Conservation (phyloP, 2,329 filamentous ascomycete genomes). For the Aplosporella prunicola region DNA sequence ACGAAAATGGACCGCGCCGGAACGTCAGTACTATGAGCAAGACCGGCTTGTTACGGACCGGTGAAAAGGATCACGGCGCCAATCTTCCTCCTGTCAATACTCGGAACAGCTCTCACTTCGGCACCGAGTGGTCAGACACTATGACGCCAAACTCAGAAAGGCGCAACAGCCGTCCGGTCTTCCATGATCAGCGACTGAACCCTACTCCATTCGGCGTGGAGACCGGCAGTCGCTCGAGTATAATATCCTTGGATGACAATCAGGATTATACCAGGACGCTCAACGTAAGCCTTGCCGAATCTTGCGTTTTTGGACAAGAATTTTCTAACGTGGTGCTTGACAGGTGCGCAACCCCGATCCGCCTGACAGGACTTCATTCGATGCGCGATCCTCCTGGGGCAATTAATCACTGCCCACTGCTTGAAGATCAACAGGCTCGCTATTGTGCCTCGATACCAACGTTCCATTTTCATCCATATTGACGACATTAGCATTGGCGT, state of each 20-base stretch:
- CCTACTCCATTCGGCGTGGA: constrained; percentile 36
- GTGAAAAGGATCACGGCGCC: constrained; percentile 20
- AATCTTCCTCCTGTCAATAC: constrained; percentile 17
- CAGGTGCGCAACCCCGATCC: constrained; percentile 28
- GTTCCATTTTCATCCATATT: constrained; percentile 4
- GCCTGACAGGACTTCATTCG: background rate
- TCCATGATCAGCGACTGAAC: constrained; percentile 41
- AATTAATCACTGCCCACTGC: background rate
- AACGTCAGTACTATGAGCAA: constrained; percentile 41
- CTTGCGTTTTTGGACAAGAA: background rate
- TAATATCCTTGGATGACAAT: constrained; percentile 38
- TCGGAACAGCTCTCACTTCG: constrained; percentile 19
- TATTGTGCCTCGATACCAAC: constrained; percentile 8
- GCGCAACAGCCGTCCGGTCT: constrained; percentile 34
- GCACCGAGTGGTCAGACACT: constrained; percentile 23
- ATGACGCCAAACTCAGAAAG: constrained; percentile 26
- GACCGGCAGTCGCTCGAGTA: constrained; percentile 37
- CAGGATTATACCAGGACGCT: constrained; percentile 39
- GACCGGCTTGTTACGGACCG: constrained; percentile 32
- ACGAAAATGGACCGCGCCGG: constrained; percentile 24
- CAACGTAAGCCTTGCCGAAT: constrained; percentile 28
- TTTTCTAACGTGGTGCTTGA: constrained; percentile 12
- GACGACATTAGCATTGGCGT: constrained; percentile 13
- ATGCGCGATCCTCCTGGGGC: constrained; percentile 5
- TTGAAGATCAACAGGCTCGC: constrained; percentile 5